Evolutionary conservation across 176 grass and related monocot species (phyloP).

Genomic region (Typha latifolia): DNA sequence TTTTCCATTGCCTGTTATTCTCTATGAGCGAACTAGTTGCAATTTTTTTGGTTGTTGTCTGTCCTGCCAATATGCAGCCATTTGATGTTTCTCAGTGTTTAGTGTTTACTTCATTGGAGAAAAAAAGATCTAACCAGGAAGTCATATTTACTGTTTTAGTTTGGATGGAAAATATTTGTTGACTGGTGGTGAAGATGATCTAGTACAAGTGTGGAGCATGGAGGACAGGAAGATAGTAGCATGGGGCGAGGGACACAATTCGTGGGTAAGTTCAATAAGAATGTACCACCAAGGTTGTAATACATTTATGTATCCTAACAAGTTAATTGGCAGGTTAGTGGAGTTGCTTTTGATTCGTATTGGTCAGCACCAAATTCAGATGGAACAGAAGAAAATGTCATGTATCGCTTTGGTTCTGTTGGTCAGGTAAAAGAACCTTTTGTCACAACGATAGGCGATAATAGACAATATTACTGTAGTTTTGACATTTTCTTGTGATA

Average conservation of each 20-base stretch:
- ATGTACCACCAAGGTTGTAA: background rate
- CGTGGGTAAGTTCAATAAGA: constrained; percentile 42
- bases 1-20: too few relatives aligned
- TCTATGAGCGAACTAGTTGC: too few relatives aligned
- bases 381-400: constrained; percentile 54
- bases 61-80: too few relatives aligned
- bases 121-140: background rate
- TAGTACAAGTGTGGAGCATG: constrained; percentile 24
- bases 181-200: constrained; percentile 35
- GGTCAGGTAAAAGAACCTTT: constrained; percentile 53
- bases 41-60: too few relatives aligned
- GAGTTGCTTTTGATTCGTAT: constrained; percentile 88
- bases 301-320: constrained; percentile 5
- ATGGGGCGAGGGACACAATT: constrained; percentile 27
- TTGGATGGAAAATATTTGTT: constrained; percentile 23
- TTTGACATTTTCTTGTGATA: too few relatives aligned
- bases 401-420: constrained; percentile 95
- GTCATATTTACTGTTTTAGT: constrained; percentile 10
- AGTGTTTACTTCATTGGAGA: too few relatives aligned
- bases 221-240: constrained; percentile 24
- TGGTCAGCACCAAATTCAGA: constrained; percentile 85
- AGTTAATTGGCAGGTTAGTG: constrained; percentile 61
- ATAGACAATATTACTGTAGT: background rate
- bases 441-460: constrained; percentile 2
- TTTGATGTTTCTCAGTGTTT: too few relatives aligned